Conservation (phyloP, 108 stramenopile species). For the Cyclotella kingstonii region DNA sequence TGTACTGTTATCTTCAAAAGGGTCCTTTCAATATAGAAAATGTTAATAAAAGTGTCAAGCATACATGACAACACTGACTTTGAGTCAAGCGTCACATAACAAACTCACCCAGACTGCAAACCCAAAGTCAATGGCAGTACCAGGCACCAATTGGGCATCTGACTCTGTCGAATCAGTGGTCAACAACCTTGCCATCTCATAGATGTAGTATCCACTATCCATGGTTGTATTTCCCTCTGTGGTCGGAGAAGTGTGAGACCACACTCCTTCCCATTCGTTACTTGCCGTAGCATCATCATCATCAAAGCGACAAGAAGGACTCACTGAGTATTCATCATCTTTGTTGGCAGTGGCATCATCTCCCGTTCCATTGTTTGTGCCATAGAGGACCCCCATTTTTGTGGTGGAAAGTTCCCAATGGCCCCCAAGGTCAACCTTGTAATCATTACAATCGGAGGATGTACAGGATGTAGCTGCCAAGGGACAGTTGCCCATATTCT, state of each 20-base stretch:
- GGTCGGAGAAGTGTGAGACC: slow-evolving; percentile 3
- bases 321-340: slow-evolving; percentile 40
- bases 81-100: neutral
- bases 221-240: neutral
- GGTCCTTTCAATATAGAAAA: slow-evolving; percentile 32
- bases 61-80: neutral
- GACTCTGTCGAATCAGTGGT: slow-evolving; percentile 13
- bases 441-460: slow-evolving; percentile 16
- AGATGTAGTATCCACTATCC: slow-evolving; percentile 5
- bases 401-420: slow-evolving; percentile 36
- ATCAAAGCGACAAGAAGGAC: slow-evolving; percentile 36
- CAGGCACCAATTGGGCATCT: slow-evolving; percentile 21
- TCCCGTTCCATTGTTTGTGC: slow-evolving; percentile 21
- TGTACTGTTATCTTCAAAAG: slow-evolving; percentile 18
- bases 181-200: slow-evolving; percentile 23
- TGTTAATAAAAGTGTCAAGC: too few species aligned
- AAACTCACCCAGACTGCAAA: slow-evolving; percentile 4
- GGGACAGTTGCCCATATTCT: slow-evolving; percentile 45
- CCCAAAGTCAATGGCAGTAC: slow-evolving; percentile 5
- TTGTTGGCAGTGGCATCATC: slow-evolving; percentile 35
- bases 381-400: slow-evolving; percentile 18
- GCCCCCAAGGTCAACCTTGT: slow-evolving; percentile 39
- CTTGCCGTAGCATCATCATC: slow-evolving; percentile 28
- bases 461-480: slow-evolving; percentile 2
- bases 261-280: slow-evolving; percentile 42